phyloP scores from a whole-genome alignment of 1,139 yeast genomes.

The Hansenula sp. region DNA sequence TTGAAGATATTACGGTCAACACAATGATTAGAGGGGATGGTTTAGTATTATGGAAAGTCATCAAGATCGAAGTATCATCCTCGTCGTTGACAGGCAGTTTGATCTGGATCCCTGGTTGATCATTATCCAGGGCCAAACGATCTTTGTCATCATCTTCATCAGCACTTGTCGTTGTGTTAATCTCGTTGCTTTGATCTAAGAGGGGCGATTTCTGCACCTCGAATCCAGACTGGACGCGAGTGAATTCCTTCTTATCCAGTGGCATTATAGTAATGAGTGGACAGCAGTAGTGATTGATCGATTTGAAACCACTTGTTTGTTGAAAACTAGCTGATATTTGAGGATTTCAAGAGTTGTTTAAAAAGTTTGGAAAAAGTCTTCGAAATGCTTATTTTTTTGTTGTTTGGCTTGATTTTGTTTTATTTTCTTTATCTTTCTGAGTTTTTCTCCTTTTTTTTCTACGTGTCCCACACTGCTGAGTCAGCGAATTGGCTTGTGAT shows the following conservation, averaged over 20 bases:
- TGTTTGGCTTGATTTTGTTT: no score
- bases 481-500: no score
- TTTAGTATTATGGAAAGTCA: slow-evolving; percentile 37
- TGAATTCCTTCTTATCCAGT: slow-evolving; percentile 1
- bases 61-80: slow-evolving; percentile 35
- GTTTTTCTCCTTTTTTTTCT: no score
- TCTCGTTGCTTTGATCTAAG: background rate
- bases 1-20: slow-evolving; percentile 75
- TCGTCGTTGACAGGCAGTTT: slow-evolving; percentile 34
- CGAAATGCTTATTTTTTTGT: no score
- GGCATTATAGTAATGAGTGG: background rate
- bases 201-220: background rate
- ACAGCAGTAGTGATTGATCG: background rate
- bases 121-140: background rate
- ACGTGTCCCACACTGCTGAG: no score
- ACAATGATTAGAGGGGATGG: slow-evolving; percentile 65
- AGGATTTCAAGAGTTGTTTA: no score
- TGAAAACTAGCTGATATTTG: no score
- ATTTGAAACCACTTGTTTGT: no score
- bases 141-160: background rate
- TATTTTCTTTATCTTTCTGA: no score
- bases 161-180: background rate
- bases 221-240: background rate
- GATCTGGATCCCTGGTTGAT: background rate
- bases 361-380: no score